Evolutionary conservation across 2,329 filamentous ascomycete genomes (phyloP).

Genomic region (Rugonectria rugulosa): DNA sequence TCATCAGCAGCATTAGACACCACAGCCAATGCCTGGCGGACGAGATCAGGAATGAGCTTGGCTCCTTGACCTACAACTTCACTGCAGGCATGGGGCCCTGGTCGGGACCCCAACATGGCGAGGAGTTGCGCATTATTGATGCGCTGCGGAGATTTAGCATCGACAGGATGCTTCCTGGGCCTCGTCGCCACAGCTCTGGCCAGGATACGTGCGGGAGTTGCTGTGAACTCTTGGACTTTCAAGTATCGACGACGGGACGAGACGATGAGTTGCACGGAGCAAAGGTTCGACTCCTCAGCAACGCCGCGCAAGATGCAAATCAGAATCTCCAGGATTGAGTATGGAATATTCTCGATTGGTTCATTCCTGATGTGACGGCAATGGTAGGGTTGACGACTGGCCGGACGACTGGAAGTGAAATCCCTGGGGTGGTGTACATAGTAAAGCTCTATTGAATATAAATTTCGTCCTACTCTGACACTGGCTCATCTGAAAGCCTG

Average conservation of each 20-base stretch:
- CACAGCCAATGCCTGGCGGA: slow-evolving; percentile 37
- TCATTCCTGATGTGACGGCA: background rate
- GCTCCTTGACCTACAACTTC: slow-evolving; percentile 30
- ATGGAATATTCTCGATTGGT: slow-evolving; percentile 14
- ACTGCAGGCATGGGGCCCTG: slow-evolving; percentile 21
- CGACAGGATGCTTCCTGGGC: slow-evolving; percentile 25
- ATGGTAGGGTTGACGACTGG: background rate
- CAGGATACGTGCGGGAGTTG: slow-evolving; percentile 27
- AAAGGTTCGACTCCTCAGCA: slow-evolving; percentile 26
- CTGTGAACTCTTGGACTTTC: slow-evolving; percentile 29
- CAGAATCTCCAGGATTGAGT: slow-evolving; percentile 28
- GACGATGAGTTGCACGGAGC: slow-evolving; percentile 25
- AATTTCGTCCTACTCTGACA: slow-evolving; percentile 38
- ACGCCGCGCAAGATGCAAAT: slow-evolving; percentile 3
- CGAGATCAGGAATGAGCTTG: slow-evolving; percentile 35
- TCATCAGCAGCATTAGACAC: slow-evolving; percentile 37
- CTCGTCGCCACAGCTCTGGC: slow-evolving; percentile 23
- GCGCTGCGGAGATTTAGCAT: slow-evolving; percentile 25
- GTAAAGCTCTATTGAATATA: slow-evolving; percentile 42
- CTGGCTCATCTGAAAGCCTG: slow-evolving; percentile 34
- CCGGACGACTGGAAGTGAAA: slow-evolving; percentile 14
- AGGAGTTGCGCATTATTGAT: background rate
- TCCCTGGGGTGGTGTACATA: slow-evolving; percentile 44
- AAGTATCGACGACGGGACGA: slow-evolving; percentile 31
- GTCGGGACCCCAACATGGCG: slow-evolving; percentile 8